Evolutionary conservation across 2,329 filamentous ascomycete species (phyloP).

Genomic region (Leptographium lundbergii): DNA sequence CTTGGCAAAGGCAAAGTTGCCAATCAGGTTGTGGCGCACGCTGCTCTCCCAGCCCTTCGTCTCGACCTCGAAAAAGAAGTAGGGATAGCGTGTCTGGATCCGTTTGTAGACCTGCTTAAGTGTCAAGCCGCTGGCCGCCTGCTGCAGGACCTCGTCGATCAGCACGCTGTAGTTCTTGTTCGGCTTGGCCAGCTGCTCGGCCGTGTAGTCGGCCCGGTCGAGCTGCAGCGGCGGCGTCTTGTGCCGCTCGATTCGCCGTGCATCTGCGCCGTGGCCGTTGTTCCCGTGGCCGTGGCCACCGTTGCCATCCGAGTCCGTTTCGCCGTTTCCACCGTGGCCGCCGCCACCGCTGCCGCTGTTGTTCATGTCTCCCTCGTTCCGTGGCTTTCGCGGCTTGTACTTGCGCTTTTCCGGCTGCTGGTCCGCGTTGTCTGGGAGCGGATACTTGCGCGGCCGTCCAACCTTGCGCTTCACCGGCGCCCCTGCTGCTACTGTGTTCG

Average conservation of each 20-base stretch:
- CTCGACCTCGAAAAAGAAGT: constrained; percentile 46
- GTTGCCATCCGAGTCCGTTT: constrained; percentile 24
- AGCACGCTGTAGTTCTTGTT: constrained; percentile 50
- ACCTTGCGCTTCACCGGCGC: constrained; percentile 50
- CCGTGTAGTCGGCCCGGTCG: constrained; percentile 40
- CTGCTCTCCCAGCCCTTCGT: constrained; percentile 56
- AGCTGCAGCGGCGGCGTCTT: constrained; percentile 49
- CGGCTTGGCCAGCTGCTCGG: constrained; percentile 46
- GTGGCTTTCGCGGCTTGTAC: constrained; percentile 45
- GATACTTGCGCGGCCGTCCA: constrained; percentile 51
- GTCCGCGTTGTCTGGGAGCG: constrained; percentile 40
- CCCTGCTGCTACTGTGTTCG: constrained; percentile 21
- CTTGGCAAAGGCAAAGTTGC: constrained; percentile 48
- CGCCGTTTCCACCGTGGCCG: constrained; percentile 1
- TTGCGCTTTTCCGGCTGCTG: constrained; percentile 49
- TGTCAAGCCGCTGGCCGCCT: constrained; percentile 39
- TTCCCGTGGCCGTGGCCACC: constrained; percentile 12
- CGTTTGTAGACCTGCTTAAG: constrained; percentile 52
- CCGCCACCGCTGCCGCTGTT: too few species aligned
- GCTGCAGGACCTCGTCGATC: constrained; percentile 46
- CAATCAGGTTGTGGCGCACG: constrained; percentile 51
- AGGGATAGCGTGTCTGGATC: constrained; percentile 44
- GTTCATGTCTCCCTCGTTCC: constrained; percentile 13
- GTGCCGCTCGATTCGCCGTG: constrained; percentile 50
- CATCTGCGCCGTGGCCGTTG: constrained; percentile 20